Conservation (phyloP, 768 basidiomycete genomes). For the Coprinopsis strossmayeri region DNA sequence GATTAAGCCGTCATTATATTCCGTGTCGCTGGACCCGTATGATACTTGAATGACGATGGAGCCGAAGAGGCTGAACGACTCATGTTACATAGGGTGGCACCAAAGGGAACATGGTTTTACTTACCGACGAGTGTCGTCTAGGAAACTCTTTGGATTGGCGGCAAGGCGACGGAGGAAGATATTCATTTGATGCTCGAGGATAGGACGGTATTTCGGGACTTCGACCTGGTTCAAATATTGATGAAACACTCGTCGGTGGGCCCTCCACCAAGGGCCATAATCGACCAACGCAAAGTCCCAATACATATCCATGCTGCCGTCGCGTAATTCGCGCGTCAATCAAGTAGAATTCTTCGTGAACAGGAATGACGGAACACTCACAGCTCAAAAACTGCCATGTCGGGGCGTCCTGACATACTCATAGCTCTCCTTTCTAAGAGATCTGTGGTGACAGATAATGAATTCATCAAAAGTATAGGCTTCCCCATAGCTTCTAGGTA, state of each 20-base stretch:
- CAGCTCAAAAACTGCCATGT: background rate
- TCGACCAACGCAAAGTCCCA: slow-evolving; percentile 9
- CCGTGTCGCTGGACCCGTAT: slow-evolving; percentile 1
- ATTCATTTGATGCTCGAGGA: slow-evolving; percentile 3
- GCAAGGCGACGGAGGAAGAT: slow-evolving; percentile 7
- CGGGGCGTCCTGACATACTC: slow-evolving; percentile 18
- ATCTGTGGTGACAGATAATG: slow-evolving; percentile 18
- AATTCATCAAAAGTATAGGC: slow-evolving; percentile 20
- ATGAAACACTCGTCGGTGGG: slow-evolving; percentile 11
- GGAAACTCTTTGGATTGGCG: slow-evolving; percentile 5
- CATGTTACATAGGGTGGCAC: no score
- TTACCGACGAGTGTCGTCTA: slow-evolving; percentile 6
- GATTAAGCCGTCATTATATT: background rate
- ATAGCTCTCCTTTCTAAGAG: slow-evolving; percentile 23
- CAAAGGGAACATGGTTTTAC: background rate
- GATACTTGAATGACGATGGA: background rate
- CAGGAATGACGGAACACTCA: background rate
- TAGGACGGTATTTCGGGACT: slow-evolving; percentile 7
- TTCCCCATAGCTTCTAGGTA: slow-evolving; percentile 21
- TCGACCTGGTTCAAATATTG: slow-evolving; percentile 9
- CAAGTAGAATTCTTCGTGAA: background rate
- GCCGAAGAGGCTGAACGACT: background rate
- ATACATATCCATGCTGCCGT: slow-evolving; percentile 4
- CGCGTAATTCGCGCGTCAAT: background rate
- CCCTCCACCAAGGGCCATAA: slow-evolving; percentile 12